Base-by-base conservation (phyloP, 805 yeast genomes). In the Vanderwaltozyma yarrowii region DNA sequence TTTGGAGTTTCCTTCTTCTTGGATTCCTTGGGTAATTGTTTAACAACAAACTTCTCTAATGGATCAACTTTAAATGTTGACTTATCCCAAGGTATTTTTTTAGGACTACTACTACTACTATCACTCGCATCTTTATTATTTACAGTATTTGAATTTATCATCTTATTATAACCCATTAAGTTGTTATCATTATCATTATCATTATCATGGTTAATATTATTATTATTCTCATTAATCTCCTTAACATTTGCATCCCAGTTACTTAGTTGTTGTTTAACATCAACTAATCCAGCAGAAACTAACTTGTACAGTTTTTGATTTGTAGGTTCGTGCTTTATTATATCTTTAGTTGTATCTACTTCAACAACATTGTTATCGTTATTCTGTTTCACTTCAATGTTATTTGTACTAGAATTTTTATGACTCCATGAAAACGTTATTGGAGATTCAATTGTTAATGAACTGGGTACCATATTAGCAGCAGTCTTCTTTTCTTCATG, bases 401-500 rank as follows among this genome's bases (percentile, higher is more conserved):
- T 26, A 12, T 23, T 24, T 2, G 25, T 24, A 14, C 23, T 36
- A 6, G 30, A 19, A 10, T 39, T 41, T 32, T 48, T 43, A 31
- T 49, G 44, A 24, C 58, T 54, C 61, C 61, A 56, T 10, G 54
- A 42, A 40, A 56, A 56, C n/a, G 46, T 38, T 2, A 54, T 52
- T 2, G 59, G 56, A 1, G 51, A 35, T 13, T 54, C 61, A 8
- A 44, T 33, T 14, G 39, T 50, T 16, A 51, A 38, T 6, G 45
- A 37, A 11, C 47, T 40, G 2, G 52, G 30, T 15, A 40, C 33
- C 10, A 34, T 33, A 12, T 24, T 30, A 31, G 18, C 37, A 4
- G 46, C 30, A 7, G 33, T 30, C n/a, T 27, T 34, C 14, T 45
- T 40, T 35, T 54, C 54, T 30, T 51, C 50, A 7, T 40, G 43